A percentile compares a stretch with the other conserved stretches of the same genome.
phyloP scores from a whole-genome alignment of 495 filamentous ascomycete genomes.

The Clavariopsis aquatica region DNA sequence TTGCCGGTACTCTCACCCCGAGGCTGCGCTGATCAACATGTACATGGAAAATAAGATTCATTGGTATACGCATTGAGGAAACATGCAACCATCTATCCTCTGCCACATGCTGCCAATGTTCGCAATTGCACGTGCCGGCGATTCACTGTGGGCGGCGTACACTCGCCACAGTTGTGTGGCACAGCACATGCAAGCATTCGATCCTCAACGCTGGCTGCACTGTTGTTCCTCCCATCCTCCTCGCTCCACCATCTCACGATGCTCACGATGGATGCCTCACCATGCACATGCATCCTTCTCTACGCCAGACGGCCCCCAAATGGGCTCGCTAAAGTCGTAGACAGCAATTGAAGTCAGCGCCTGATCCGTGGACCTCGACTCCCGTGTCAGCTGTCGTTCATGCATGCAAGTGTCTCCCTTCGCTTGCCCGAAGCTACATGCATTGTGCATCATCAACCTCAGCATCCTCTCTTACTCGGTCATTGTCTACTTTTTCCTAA shows the following conservation, averaged over 20 bases:
- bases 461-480: background rate
- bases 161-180: too few species aligned
- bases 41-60: too few species aligned
- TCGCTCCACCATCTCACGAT: background rate
- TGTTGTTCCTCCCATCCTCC: background rate
- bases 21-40: too few species aligned
- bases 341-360: background rate
- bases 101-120: too few species aligned
- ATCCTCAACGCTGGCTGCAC: background rate
- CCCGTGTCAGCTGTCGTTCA: slow-evolving; percentile 19
- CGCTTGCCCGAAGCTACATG: background rate
- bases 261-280: background rate
- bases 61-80: too few species aligned
- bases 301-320: background rate
- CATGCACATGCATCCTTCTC: background rate
- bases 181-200: too few species aligned
- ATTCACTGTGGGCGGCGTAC: too few species aligned
- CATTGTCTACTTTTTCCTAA: slow-evolving; percentile 4
- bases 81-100: too few species aligned
- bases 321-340: background rate
- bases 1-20: too few species aligned
- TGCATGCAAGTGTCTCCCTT: background rate
- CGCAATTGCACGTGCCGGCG: too few species aligned
- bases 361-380: slow-evolving; percentile 5
- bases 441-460: background rate